Evolutionary conservation across 2,329 filamentous ascomycete species (phyloP).

Genomic region (Aspergillus ochraceoroseus): DNA sequence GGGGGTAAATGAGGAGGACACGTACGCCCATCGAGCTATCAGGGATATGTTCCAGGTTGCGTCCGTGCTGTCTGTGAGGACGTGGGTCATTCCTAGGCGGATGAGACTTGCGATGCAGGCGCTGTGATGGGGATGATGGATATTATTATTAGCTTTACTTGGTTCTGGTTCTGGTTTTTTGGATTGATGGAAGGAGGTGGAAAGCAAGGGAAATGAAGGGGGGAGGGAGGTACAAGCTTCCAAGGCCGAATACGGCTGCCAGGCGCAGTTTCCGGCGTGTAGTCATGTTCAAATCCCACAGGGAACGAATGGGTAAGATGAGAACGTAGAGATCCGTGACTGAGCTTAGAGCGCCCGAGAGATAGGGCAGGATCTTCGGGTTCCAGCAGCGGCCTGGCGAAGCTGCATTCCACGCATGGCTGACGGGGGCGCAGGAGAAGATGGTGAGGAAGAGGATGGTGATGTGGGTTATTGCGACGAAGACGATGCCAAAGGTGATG

Average conservation of each 20-base stretch:
- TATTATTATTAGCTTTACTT: too few species aligned
- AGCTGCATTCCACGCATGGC: slow-evolving; percentile 7
- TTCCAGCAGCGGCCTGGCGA: slow-evolving; percentile 5
- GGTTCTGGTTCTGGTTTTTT: too few species aligned
- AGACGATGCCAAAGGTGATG: slow-evolving; percentile 1
- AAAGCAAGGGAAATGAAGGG: neutral
- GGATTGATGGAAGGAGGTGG: too few species aligned
- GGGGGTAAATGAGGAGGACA: neutral
- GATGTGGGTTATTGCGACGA: slow-evolving; percentile 9
- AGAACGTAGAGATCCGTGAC: slow-evolving; percentile 1
- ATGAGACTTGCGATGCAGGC: neutral
- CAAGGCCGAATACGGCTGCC: neutral
- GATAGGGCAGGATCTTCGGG: neutral
- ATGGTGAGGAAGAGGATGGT: slow-evolving; percentile 14
- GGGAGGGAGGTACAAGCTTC: neutral
- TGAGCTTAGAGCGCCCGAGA: neutral
- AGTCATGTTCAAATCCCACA: neutral
- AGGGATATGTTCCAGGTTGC: slow-evolving; percentile 7
- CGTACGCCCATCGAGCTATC: slow-evolving; percentile 11
- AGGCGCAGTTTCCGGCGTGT: neutral
- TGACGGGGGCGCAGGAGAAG: slow-evolving; percentile 10
- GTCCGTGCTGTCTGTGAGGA: neutral
- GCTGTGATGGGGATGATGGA: neutral
- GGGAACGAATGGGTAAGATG: neutral
- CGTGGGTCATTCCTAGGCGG: neutral